Evolutionary conservation across 2,329 filamentous ascomycete genomes (phyloP).

Genomic region (Colletotrichum sansevieriae): DNA sequence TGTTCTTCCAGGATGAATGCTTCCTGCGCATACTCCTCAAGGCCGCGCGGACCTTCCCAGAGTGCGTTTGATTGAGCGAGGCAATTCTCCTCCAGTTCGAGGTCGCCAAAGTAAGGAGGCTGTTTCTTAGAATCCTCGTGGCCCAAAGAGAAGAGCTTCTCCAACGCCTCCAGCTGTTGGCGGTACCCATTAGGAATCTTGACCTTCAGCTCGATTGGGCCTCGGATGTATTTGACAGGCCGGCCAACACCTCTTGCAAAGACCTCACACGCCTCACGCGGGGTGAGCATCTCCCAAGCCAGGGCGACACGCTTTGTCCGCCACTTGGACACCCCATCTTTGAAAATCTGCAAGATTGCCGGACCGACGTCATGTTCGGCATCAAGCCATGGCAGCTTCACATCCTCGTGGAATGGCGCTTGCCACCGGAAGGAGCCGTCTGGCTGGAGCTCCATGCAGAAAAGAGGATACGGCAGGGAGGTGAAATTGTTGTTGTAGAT

Average conservation of each 20-base stretch:
- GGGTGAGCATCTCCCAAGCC: slow-evolving; percentile 90
- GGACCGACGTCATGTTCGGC: slow-evolving; percentile 97
- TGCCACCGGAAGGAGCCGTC: slow-evolving; percentile 94
- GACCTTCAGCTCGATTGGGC: slow-evolving; percentile 86
- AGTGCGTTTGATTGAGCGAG: slow-evolving; percentile 82
- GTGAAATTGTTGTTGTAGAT: slow-evolving; percentile 99
- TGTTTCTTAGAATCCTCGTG: slow-evolving; percentile 67
- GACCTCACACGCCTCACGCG: slow-evolving; percentile 82
- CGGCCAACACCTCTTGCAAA: slow-evolving; percentile 85
- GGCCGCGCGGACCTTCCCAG: slow-evolving; percentile 90
- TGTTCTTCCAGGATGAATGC: slow-evolving; percentile 96
- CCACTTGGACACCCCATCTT: slow-evolving; percentile 91
- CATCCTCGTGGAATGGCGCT: slow-evolving; percentile 91
- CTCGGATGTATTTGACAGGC: slow-evolving; percentile 81
- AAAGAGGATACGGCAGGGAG: slow-evolving; percentile 89
- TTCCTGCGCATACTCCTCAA: slow-evolving; percentile 95
- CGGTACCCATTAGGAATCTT: slow-evolving; percentile 90
- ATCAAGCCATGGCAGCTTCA: slow-evolving; percentile 93
- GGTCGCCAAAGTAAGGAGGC: slow-evolving; percentile 73
- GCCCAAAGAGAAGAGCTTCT: slow-evolving; percentile 68
- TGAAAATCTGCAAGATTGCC: slow-evolving; percentile 92
- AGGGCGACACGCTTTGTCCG: slow-evolving; percentile 83
- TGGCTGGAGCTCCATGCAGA: slow-evolving; percentile 89
- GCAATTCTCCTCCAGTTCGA: slow-evolving; percentile 70
- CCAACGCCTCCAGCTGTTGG: slow-evolving; percentile 82